Percentiles rank a stretch among this genome's conserved stretches.
Evolutionary conservation across 2,329 filamentous ascomycete species (phyloP).

Genomic region (Ophiostoma ips): DNA sequence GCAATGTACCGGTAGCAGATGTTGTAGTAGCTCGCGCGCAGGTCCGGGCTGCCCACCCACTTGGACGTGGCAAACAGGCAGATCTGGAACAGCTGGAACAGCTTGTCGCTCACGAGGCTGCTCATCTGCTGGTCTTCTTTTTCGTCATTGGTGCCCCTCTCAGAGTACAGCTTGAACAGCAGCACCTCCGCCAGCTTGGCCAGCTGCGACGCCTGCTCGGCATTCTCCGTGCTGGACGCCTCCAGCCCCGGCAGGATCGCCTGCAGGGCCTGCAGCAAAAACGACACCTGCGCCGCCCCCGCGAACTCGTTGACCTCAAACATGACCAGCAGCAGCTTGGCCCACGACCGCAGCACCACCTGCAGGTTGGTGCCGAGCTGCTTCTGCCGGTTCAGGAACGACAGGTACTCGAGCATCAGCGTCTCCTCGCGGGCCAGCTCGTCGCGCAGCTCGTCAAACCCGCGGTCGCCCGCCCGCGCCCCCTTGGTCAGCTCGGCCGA

Average conservation of each 20-base stretch:
- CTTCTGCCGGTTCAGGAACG: constrained; percentile 48
- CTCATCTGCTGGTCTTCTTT: constrained; percentile 34
- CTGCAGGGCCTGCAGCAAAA: constrained; percentile 77
- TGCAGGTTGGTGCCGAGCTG: constrained; percentile 44
- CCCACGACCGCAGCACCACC: constrained; percentile 67
- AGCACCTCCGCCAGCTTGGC: constrained; percentile 62
- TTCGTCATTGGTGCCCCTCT: constrained; percentile 25
- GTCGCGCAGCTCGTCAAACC: constrained; percentile 28
- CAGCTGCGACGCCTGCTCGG: constrained; percentile 59
- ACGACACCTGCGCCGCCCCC: constrained; percentile 54
- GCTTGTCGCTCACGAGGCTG: constrained; percentile 72
- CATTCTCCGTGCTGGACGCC: constrained; percentile 53
- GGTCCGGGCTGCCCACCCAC: constrained; percentile 51
- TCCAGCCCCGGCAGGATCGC: constrained; percentile 81
- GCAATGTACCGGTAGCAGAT: constrained; percentile 80
- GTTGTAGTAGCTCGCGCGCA: constrained; percentile 79
- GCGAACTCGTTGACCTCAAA: constrained; percentile 72
- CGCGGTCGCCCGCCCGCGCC: background rate
- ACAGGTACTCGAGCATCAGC: constrained; percentile 45
- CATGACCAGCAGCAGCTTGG: constrained; percentile 70
- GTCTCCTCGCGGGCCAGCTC: constrained; percentile 44
- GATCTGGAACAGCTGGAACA: constrained; percentile 83
- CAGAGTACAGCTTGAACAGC: constrained; percentile 55
- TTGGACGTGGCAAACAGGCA: constrained; percentile 68
- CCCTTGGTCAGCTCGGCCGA: constrained; percentile 42